Conservation (phyloP, 805 yeast genomes). For the Wickerhamomyces canadensis region DNA sequence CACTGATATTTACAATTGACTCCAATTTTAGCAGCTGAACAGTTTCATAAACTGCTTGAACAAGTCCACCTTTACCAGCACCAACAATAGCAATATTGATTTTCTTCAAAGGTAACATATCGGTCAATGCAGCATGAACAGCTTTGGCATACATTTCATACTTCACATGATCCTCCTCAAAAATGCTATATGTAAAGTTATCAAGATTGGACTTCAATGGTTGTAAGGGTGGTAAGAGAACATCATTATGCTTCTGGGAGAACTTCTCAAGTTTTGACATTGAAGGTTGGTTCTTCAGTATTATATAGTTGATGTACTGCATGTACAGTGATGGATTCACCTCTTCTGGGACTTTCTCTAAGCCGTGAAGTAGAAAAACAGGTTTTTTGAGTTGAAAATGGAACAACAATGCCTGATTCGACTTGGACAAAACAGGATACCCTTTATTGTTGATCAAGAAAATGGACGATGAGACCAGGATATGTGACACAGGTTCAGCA, state of each 20-base stretch:
- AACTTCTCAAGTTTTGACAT: slow-evolving; percentile 28
- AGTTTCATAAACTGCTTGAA: slow-evolving; percentile 46
- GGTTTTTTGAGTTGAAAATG: slow-evolving; percentile 36
- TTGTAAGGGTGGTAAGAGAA: slow-evolving; percentile 54
- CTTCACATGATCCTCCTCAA: slow-evolving; percentile 67
- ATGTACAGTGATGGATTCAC: slow-evolving; percentile 33
- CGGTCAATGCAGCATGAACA: slow-evolving; percentile 20
- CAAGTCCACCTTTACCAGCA: slow-evolving; percentile 84
- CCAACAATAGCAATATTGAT: slow-evolving; percentile 62
- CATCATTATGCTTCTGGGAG: slow-evolving; percentile 24
- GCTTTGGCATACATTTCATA: slow-evolving; percentile 50
- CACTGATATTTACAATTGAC: slow-evolving; percentile 34
- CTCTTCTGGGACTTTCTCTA: slow-evolving; percentile 33
- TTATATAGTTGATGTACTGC: slow-evolving; percentile 38
- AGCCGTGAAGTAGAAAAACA: slow-evolving; percentile 49
- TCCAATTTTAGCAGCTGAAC: slow-evolving; percentile 26
- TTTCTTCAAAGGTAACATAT: slow-evolving; percentile 12
- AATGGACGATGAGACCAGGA: slow-evolving; percentile 48
- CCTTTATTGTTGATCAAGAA: slow-evolving; percentile 55
- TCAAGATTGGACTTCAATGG: slow-evolving; percentile 60
- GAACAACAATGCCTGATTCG: slow-evolving; percentile 44
- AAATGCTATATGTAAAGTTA: slow-evolving; percentile 55
- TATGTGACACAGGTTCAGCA: slow-evolving; percentile 58
- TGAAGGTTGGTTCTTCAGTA: slow-evolving; percentile 27
- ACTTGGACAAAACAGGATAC: slow-evolving; percentile 60